Percentiles rank a stretch among this genome's conserved stretches.
Conservation (phyloP, 2,329 filamentous ascomycete genomes). For the Epichloe glyceriae region DNA sequence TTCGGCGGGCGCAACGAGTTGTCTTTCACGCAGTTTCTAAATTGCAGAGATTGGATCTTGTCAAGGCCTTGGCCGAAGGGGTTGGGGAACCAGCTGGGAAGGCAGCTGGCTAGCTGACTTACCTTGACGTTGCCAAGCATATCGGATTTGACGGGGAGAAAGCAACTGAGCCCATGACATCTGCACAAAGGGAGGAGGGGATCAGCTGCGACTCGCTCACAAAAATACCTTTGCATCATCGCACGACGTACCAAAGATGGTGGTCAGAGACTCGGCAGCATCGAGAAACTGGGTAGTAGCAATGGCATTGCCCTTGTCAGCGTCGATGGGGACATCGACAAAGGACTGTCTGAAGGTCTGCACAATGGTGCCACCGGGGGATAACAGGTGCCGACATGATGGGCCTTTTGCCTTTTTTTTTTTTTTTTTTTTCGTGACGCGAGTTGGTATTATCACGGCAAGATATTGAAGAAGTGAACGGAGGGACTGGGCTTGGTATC, state of each 20-base stretch:
- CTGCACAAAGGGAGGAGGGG: conserved; percentile 21
- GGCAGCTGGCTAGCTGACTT: conserved; percentile 10
- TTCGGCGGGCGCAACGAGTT: conserved; percentile 62
- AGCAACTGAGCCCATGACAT: conserved; percentile 55
- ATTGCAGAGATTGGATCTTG: background rate
- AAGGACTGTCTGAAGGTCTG: conserved; percentile 77
- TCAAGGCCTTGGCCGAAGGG: background rate
- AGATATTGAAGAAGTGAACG: background rate
- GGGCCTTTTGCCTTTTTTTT: conserved; percentile 1
- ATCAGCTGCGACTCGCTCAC: background rate
- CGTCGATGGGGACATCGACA: conserved; percentile 64
- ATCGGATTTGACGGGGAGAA: conserved; percentile 86
- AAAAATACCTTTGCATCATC: background rate
- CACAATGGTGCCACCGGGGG: conserved; percentile 69
- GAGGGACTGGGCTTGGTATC: background rate
- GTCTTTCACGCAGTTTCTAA: conserved; percentile 80
- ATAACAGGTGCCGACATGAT: conserved; percentile 40
- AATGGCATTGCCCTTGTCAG: conserved; percentile 62
- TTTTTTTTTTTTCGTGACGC: background rate
- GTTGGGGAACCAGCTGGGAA: background rate
- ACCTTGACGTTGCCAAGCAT: conserved; percentile 88
- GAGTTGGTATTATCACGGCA: background rate
- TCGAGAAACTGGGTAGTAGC: conserved; percentile 80
- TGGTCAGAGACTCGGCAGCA: conserved; percentile 74
- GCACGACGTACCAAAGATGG: conserved; percentile 60